Percentiles rank a stretch among this genome's conserved stretches.
phyloP scores from a whole-genome alignment of 176 grass and related monocot genomes.

The Musa troglodytarum region DNA sequence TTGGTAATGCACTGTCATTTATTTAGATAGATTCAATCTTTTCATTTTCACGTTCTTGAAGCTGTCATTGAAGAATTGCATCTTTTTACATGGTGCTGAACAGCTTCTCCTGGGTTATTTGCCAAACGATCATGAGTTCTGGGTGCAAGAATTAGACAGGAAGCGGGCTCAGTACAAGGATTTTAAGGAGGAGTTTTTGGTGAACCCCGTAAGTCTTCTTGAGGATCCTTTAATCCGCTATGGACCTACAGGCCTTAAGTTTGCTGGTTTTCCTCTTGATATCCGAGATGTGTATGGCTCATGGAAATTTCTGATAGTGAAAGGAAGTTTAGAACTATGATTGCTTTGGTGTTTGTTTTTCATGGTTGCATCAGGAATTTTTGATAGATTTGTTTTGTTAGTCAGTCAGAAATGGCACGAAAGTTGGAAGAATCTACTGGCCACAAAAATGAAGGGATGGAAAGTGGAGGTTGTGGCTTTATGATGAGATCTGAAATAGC shows the following conservation, averaged over 20 bases:
- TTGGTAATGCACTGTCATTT: not conserved
- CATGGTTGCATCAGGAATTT: slow-evolving; percentile 4
- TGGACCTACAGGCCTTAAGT: not conserved
- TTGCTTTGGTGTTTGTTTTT: not conserved
- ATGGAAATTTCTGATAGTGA: not conserved
- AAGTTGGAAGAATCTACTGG: slow-evolving; percentile 34
- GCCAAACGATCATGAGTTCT: slow-evolving; percentile 50
- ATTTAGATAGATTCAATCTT: not conserved
- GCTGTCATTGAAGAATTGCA: slow-evolving; percentile 1
- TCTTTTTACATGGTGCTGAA: slow-evolving; percentile 20
- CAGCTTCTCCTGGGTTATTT: slow-evolving; percentile 85
- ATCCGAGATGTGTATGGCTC: not conserved
- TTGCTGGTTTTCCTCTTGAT: not conserved
- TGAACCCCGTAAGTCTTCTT: slow-evolving; percentile 55
- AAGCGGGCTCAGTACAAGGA: slow-evolving; percentile 52
- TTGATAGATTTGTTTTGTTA: slow-evolving; percentile 43
- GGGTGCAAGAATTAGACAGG: slow-evolving; percentile 55
- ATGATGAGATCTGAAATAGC: slow-evolving; percentile 51
- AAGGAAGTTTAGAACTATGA: not conserved
- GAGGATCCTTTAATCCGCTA: not conserved
- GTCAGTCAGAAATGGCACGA: slow-evolving; percentile 50
- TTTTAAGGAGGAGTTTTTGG: slow-evolving; percentile 73
- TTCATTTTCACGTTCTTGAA: not conserved
- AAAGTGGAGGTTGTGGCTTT: slow-evolving; percentile 24
- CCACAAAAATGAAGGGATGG: slow-evolving; percentile 4